A percentile compares a stretch with the other conserved stretches of the same genome.
phyloP scores from a whole-genome alignment of 768 basidiomycete genomes.

The Sarcomyxa edulis region DNA sequence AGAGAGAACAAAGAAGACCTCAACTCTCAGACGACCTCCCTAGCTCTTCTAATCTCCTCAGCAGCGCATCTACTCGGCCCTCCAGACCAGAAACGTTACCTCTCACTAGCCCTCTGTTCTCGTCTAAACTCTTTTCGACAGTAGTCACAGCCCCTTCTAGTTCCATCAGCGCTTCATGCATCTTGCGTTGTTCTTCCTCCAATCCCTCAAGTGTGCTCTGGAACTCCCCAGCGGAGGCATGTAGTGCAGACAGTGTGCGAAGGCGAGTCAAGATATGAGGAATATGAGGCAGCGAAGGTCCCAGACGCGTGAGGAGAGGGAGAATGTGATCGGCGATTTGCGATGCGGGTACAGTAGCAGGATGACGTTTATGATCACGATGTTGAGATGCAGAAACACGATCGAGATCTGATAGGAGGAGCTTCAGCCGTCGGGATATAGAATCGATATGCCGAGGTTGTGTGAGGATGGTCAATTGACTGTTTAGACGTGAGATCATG shows the following conservation, averaged over 20 bases:
- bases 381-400: constrained; percentile 58
- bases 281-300: constrained; percentile 72
- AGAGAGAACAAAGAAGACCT: no score
- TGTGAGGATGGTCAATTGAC: constrained; percentile 82
- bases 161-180: constrained; percentile 59
- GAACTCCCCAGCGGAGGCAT: constrained; percentile 78
- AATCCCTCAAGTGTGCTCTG: constrained; percentile 58
- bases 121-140: constrained; percentile 72
- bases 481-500: constrained; percentile 74
- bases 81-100: constrained; percentile 74
- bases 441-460: constrained; percentile 96
- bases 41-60: constrained; percentile 38
- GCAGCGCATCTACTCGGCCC: constrained; percentile 33
- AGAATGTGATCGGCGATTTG: constrained; percentile 52
- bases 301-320: constrained; percentile 64
- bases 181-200: constrained; percentile 67
- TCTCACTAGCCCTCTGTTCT: constrained; percentile 65
- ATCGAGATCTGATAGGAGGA: constrained; percentile 90
- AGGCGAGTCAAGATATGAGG: constrained; percentile 89
- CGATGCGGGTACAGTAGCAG: constrained; percentile 18
- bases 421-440: constrained; percentile 88
- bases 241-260: constrained; percentile 76
- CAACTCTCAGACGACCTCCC: no score
- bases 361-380: constrained; percentile 37
- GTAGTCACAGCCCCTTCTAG: constrained; percentile 61